A percentile compares a stretch with the other conserved stretches of the same genome.
phyloP scores from a whole-genome alignment of 2,329 filamentous ascomycete species.

The Saccharata proteae region DNA sequence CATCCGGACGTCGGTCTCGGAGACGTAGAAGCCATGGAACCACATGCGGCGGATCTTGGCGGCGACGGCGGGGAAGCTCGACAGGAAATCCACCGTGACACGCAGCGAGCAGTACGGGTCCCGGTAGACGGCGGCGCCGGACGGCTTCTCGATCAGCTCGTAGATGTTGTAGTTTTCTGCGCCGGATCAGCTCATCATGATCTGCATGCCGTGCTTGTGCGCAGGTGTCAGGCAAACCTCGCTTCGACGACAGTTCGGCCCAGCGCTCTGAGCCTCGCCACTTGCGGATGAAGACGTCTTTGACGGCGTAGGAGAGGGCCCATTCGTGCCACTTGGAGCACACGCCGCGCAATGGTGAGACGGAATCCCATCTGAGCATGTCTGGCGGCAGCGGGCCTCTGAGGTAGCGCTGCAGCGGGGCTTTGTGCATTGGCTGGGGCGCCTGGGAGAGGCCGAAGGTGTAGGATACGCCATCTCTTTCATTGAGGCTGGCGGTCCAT shows the following conservation, averaged over 20 bases:
- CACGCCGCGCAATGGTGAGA: slow-evolving; percentile 35
- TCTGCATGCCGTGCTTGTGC: not conserved
- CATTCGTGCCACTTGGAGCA: slow-evolving; percentile 42
- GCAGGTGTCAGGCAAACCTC: slow-evolving; percentile 13
- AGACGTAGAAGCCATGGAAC: slow-evolving; percentile 43
- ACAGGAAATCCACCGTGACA: slow-evolving; percentile 35
- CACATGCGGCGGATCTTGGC: slow-evolving; percentile 40
- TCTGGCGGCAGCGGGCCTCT: slow-evolving; percentile 39
- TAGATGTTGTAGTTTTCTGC: slow-evolving; percentile 32
- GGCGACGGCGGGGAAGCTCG: slow-evolving; percentile 32
- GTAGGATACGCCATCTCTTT: slow-evolving; percentile 34
- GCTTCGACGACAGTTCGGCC: slow-evolving; percentile 34
- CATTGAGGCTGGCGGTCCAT: slow-evolving; percentile 35
- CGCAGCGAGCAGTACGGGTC: slow-evolving; percentile 38
- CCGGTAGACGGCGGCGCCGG: slow-evolving; percentile 35
- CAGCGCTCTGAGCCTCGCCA: slow-evolving; percentile 43
- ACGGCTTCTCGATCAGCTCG: slow-evolving; percentile 35
- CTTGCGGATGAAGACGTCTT: slow-evolving; percentile 38
- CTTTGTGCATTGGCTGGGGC: slow-evolving; percentile 32
- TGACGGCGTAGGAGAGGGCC: slow-evolving; percentile 39
- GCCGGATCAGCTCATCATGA: not conserved
- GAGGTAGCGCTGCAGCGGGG: slow-evolving; percentile 36
- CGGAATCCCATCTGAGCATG: slow-evolving; percentile 40
- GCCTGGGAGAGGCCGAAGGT: slow-evolving; percentile 42
- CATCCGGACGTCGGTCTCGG: slow-evolving; percentile 38